These are phyloP conservation scores for Oryza meridionalis DNA, from an alignment of 176 grass and related monocot genomes.

Conservation along the genomic window DNA sequence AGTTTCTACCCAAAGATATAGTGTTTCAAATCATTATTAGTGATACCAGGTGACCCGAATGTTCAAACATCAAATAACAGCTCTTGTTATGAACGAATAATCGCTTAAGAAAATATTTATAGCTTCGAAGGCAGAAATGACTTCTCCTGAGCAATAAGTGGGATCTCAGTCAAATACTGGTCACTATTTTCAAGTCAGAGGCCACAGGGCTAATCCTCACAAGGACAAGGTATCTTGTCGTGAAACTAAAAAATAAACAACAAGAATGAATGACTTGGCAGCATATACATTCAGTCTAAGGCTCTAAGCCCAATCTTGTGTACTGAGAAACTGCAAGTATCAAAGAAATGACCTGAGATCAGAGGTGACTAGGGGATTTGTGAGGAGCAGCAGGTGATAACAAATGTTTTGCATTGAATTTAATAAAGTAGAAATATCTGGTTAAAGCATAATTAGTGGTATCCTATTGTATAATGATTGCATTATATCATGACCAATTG, in stretches of 20 bases:
- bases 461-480: not conserved
- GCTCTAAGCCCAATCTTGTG: not conserved
- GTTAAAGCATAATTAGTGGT: not conserved
- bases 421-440: slow-evolving; percentile 25
- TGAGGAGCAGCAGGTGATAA: not conserved
- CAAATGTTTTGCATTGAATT: slow-evolving; percentile 8
- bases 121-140: slow-evolving; percentile 13
- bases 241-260: not conserved
- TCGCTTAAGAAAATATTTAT: slow-evolving; percentile 8
- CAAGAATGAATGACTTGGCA: not conserved
- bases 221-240: not conserved
- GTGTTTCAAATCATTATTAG: not conserved
- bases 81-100: not conserved
- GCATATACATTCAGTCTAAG: not conserved
- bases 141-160: slow-evolving; percentile 5
- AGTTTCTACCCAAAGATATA: slow-evolving; percentile 23
- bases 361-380: not conserved
- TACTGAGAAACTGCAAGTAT: slow-evolving; percentile 1
- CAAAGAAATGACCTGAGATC: not conserved
- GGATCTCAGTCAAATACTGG: slow-evolving; percentile 10
- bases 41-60: not conserved
- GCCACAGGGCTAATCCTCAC: slow-evolving; percentile 7
- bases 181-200: not conserved
- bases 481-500: not conserved
- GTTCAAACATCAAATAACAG: slow-evolving; percentile 1